Base-by-base conservation (phyloP, 768 basidiomycete genomes). In the Termitomyces sp. region DNA sequence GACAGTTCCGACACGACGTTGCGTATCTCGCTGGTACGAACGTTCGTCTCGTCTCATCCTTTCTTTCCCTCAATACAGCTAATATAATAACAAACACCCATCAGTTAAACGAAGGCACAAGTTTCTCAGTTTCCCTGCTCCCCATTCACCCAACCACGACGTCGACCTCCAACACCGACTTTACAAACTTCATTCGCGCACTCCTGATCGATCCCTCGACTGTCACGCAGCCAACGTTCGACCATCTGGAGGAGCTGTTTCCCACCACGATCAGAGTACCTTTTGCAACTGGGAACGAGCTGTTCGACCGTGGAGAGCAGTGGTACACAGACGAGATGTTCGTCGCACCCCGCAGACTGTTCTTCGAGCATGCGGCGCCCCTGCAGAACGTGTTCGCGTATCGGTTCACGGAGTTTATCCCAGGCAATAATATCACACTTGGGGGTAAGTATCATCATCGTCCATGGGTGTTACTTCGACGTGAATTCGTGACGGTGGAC, bases 241-340 rank as follows among this genome's bases (percentile, higher is more conserved):
- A 76, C 40, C 66, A 73, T 1, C 75, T 83, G 46, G 67, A 77
- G 36, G 46, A 57, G 0, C 60, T 81, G 8, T 87, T 76, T 70
- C 82, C 83, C 5, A 49, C 49, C 9, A 52, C 4, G 83, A 84
- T 3, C 81, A 79, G 6, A 20, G 46, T 52, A 0, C 76, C 79
- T 0, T 86, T 84, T 72, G 80, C 82, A 59, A 87, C 83, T 0
- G 84, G 85, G 0, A 83, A 87, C 67, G 81, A 79, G 10, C 71
- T 87, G 8, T 87, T 83, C 60, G 84, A 87, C 63, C 70, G 85
- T 42, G 81, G 77, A 0, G 80, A 71, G 51, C 75, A 84, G 0
- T 87, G 83, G 81, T 87, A 86, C 61, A 83, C 82, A 0, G 83
- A 82, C 60, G 72, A 77, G 57, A 86, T 85, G 82, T 87, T 77